phyloP scores from a whole-genome alignment of 1,284 basidiomycete genomes.

The Ganoderma meredithae region DNA sequence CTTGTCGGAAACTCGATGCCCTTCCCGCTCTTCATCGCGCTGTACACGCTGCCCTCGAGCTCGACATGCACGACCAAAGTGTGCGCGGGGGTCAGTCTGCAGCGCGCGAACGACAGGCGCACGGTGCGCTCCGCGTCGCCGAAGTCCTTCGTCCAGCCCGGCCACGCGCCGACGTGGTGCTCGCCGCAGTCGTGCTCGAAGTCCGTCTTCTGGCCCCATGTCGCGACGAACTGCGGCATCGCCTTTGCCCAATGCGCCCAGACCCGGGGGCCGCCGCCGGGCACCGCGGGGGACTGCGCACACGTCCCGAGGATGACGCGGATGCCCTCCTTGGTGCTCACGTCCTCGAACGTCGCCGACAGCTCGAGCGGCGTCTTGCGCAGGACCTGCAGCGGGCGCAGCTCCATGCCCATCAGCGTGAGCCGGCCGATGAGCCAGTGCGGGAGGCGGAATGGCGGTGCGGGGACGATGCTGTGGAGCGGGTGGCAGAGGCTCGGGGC shows the following conservation, averaged over 20 bases:
- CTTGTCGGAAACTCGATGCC: neutral
- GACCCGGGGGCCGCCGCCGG: too few species aligned
- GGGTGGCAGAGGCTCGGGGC: neutral
- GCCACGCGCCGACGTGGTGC: slow-evolving; percentile 16
- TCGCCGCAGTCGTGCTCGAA: slow-evolving; percentile 8
- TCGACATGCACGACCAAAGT: slow-evolving; percentile 11
- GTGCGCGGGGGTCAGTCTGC: neutral
- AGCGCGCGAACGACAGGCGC: slow-evolving; percentile 13
- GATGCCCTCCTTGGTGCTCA: slow-evolving; percentile 7
- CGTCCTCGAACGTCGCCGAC: neutral
- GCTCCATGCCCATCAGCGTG: neutral
- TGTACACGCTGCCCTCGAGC: neutral
- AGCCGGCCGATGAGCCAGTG: slow-evolving; percentile 10
- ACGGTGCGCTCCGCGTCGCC: slow-evolving; percentile 8
- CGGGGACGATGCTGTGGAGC: slow-evolving; percentile 3
- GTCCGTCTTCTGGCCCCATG: neutral
- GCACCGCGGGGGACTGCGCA: neutral
- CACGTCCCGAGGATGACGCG: slow-evolving; percentile 9
- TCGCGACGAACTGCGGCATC: neutral
- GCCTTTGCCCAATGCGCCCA: slow-evolving; percentile 11
- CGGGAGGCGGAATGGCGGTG: slow-evolving; percentile 13
- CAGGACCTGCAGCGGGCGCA: neutral
- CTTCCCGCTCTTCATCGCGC: neutral
- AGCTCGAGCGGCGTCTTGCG: neutral
- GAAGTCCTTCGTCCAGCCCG: slow-evolving; percentile 11